These are phyloP conservation scores for Suhomyces kilbournensis DNA, from an alignment of 805 yeast species.

Conservation along the genomic window DNA sequence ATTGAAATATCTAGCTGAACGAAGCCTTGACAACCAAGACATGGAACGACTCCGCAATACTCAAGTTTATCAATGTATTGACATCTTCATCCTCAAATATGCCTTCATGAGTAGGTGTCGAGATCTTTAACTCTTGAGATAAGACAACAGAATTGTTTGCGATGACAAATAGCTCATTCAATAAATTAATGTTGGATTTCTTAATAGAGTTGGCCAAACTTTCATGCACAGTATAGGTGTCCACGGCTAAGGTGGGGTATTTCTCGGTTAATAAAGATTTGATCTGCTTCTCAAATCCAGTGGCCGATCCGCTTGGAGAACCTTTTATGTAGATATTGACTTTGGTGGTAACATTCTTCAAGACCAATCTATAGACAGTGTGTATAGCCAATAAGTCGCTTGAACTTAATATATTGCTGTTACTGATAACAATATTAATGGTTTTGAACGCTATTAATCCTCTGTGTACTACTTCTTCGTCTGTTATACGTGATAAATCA, in stretches of 20 bases:
- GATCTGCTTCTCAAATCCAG: slow-evolving; percentile 10
- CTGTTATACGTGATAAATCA: background rate
- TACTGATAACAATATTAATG: slow-evolving; percentile 27
- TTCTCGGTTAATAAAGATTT: slow-evolving; percentile 4
- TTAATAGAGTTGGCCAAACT: slow-evolving; percentile 13
- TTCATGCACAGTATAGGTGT: slow-evolving; percentile 15
- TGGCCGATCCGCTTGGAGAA: slow-evolving; percentile 9
- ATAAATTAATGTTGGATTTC: slow-evolving; percentile 9
- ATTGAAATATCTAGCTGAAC: background rate
- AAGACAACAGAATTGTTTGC: slow-evolving; percentile 16
- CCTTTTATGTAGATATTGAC: slow-evolving; percentile 20
- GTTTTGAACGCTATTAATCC: slow-evolving; percentile 13
- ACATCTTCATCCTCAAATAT: slow-evolving; percentile 20
- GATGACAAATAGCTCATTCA: slow-evolving; percentile 22
- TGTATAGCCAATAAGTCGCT: slow-evolving; percentile 34
- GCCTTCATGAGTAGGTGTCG: slow-evolving; percentile 7
- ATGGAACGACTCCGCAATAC: slow-evolving; percentile 23
- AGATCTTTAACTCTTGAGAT: background rate
- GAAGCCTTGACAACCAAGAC: slow-evolving; percentile 18
- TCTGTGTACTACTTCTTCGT: slow-evolving; percentile 5
- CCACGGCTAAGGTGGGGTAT: slow-evolving; percentile 11
- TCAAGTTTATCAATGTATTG: slow-evolving; percentile 18
- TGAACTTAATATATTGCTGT: slow-evolving; percentile 31
- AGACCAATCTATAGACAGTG: slow-evolving; percentile 21
- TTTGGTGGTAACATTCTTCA: slow-evolving; percentile 4